Conservation (phyloP, 148 eudicot genomes). For the Fagopyrum tataricum region DNA sequence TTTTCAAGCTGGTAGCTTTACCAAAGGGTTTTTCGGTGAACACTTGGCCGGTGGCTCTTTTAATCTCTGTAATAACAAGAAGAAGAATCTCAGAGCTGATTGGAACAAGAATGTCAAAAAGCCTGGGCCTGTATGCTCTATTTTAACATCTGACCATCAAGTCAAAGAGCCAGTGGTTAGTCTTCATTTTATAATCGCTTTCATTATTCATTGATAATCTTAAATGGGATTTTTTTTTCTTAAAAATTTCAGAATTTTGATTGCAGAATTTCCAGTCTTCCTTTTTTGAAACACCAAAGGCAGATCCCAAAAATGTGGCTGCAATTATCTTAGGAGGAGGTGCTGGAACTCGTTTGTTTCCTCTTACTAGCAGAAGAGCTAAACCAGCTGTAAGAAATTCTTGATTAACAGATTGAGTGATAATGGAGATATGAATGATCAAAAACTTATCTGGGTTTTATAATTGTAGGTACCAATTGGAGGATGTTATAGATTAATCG, state of each 20-base stretch:
- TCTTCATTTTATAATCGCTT: background rate
- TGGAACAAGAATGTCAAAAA: slow-evolving; percentile 4
- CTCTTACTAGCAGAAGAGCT: slow-evolving; percentile 79
- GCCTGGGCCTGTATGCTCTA: background rate
- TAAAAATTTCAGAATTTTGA: background rate
- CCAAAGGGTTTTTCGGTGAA: slow-evolving; percentile 9
- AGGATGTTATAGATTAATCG: slow-evolving; percentile 91
- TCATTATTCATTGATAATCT: background rate
- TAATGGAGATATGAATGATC: slow-evolving; percentile 9
- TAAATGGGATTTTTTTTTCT: background rate
- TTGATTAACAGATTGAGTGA: background rate
- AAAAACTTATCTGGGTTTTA: slow-evolving; percentile 13
- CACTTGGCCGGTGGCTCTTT: background rate
- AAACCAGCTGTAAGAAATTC: slow-evolving; percentile 76
- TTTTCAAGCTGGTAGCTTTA: background rate
- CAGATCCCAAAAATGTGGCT: slow-evolving; percentile 72
- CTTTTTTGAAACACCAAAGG: slow-evolving; percentile 26
- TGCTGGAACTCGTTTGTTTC: slow-evolving; percentile 81
- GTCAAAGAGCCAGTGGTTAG: background rate
- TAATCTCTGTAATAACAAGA: background rate
- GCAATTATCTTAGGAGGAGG: slow-evolving; percentile 88
- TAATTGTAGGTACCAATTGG: slow-evolving; percentile 98
- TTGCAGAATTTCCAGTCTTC: slow-evolving; percentile 8
- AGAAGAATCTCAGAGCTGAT: slow-evolving; percentile 8
- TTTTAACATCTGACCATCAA: background rate